Evolutionary conservation across 2,329 filamentous ascomycete genomes (phyloP), one percentile per base, ranked within the genome.

Genomic region (Phyllosticta citriasiana): DNA sequence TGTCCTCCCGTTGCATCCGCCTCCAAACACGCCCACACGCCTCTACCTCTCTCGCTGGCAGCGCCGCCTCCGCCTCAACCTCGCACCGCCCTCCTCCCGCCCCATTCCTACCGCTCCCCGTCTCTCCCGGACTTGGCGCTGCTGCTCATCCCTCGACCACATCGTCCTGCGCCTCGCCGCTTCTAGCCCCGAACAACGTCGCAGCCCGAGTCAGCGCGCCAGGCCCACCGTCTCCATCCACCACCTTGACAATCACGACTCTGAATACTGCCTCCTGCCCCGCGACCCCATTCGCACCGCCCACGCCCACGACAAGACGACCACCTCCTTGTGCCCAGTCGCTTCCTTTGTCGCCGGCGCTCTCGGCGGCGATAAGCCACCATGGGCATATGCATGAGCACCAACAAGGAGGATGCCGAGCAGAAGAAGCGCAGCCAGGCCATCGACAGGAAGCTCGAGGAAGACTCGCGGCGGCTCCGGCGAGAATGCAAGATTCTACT

Each of bases 401-500:
- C 87, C 67, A 88, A 84, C 74, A 88, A 87, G 73, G 91, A 91
- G 74, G 91, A 95, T 79, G 85, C 82, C 74, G 91, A 96, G 73
- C 87, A 91, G 82, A 96, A 94, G 84, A 96, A 97, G 82, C 86
- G 89, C 77, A 97, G 91, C 76, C 91, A 97, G 78, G 88, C 88
- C 75, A 99, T 99, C 72, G 94, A 99, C 78, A 89, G 88, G 76
- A 88, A 85, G 70, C 82, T 99, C 64, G 93, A 97, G 74, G 93
- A 97, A 74, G 94, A 99, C 76, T 95, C 91, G 58, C 91, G 90
- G 76, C 85, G 89, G 74, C 80, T 97, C 80, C 87, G 92, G 74
- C 85, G 91, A 80, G 94, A 99, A 88, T 97, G 94, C 90, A 99
- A 99, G 79, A 97, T 99, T 68, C 78, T 99, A 64, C 80, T 99